phyloP scores from a whole-genome alignment of 352 stramenopile species.

The Phytopythium boreale region DNA sequence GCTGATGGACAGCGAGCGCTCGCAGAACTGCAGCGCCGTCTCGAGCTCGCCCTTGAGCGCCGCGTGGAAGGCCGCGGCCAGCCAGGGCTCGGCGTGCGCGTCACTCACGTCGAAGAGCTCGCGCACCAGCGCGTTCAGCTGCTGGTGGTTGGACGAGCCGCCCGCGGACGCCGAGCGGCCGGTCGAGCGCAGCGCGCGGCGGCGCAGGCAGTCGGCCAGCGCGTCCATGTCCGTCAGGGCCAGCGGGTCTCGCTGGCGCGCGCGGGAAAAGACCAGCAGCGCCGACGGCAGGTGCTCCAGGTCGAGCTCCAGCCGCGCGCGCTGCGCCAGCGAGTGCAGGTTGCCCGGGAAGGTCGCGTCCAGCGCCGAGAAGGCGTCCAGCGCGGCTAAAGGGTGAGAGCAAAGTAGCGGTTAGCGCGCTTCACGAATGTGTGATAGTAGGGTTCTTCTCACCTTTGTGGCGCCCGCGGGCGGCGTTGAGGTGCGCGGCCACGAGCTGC shows the following conservation, averaged over 20 bases:
- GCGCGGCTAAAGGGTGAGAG: neutral
- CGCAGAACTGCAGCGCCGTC: slow-evolving; percentile 65
- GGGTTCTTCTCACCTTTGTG: slow-evolving; percentile 31
- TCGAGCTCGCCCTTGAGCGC: slow-evolving; percentile 74
- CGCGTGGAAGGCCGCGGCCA: slow-evolving; percentile 72
- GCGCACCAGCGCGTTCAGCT: slow-evolving; percentile 66
- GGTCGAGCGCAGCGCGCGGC: slow-evolving; percentile 19
- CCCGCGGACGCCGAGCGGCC: slow-evolving; percentile 4
- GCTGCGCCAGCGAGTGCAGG: slow-evolving; percentile 53
- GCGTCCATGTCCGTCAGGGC: slow-evolving; percentile 64
- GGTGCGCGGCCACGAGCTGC: slow-evolving; percentile 49
- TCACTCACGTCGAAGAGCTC: slow-evolving; percentile 67
- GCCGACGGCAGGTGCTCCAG: slow-evolving; percentile 58
- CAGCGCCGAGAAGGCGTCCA: slow-evolving; percentile 29
- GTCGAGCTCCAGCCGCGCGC: slow-evolving; percentile 58
- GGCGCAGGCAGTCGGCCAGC: slow-evolving; percentile 61
- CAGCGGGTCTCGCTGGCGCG: slow-evolving; percentile 60
- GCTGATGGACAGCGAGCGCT: slow-evolving; percentile 50
- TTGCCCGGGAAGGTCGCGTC: slow-evolving; percentile 59
- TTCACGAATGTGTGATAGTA: no score
- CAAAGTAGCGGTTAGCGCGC: neutral
- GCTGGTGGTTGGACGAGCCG: slow-evolving; percentile 17
- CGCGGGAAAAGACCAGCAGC: slow-evolving; percentile 46
- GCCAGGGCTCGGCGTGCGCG: slow-evolving; percentile 51
- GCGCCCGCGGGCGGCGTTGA: slow-evolving; percentile 39